phyloP scores from a whole-genome alignment of 257 asterid genomes.

The Solanum chiquidenum region DNA sequence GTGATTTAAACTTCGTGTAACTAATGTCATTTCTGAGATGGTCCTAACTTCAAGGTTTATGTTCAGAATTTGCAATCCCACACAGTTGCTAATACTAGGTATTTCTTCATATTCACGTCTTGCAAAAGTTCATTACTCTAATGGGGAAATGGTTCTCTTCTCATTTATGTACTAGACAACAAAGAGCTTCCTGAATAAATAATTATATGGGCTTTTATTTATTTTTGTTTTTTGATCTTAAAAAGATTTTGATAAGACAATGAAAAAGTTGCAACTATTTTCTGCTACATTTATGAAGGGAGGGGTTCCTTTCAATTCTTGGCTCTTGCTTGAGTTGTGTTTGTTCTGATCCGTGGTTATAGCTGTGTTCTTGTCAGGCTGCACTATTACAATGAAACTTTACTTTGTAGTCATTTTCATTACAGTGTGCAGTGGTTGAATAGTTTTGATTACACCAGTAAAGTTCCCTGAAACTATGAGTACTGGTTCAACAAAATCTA shows the following conservation, averaged over 20 bases:
- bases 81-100: neutral
- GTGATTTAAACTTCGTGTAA: neutral
- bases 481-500: constrained; percentile 13
- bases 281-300: neutral
- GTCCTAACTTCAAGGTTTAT: neutral
- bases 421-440: neutral
- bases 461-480: constrained; percentile 28
- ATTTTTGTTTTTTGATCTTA: neutral
- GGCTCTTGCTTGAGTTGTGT: neutral
- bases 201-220: neutral
- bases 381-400: neutral
- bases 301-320: neutral
- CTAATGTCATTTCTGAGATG: neutral
- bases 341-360: neutral
- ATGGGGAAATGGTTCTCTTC: neutral
- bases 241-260: neutral
- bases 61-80: neutral
- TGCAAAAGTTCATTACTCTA: neutral
- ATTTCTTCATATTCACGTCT: neutral
- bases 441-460: neutral
- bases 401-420: neutral
- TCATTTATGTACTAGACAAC: neutral
- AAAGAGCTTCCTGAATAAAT: neutral
- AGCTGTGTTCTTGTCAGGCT: neutral
- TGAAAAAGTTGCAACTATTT: neutral